A percentile compares a stretch with the other conserved stretches of the same genome.
phyloP scores from a whole-genome alignment of 805 yeast genomes.

The Candida gorgasii region DNA sequence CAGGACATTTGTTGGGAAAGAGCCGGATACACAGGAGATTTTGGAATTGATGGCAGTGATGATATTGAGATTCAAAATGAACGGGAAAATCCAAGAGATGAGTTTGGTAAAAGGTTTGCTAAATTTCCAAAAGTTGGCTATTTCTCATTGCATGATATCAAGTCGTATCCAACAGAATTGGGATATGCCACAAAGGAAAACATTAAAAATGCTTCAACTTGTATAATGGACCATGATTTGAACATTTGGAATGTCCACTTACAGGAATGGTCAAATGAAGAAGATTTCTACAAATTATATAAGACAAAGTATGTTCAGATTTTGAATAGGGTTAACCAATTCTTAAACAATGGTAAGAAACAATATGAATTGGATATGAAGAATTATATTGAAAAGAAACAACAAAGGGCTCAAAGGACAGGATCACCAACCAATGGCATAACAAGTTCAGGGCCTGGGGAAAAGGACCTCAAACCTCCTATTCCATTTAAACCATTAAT shows the following conservation, averaged over 20 bases:
- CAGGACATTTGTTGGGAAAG: conserved; percentile 85
- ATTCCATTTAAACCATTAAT: conserved; percentile 50
- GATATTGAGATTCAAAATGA: conserved; percentile 27
- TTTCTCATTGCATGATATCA: conserved; percentile 81
- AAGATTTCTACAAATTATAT: conserved; percentile 66
- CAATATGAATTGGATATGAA: conserved; percentile 41
- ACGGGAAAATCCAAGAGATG: conserved; percentile 40
- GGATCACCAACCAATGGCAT: conserved; percentile 10
- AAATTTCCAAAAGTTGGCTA: conserved; percentile 69
- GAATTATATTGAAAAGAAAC: conserved; percentile 22
- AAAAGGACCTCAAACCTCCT: conserved; percentile 31
- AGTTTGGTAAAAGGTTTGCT: conserved; percentile 47
- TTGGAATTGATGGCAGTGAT: conserved; percentile 51
- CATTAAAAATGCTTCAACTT: conserved; percentile 74
- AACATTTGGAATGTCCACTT: conserved; percentile 85
- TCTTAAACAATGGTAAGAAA: conserved; percentile 49
- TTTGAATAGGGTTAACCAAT: conserved; percentile 67
- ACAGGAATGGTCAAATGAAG: conserved; percentile 60
- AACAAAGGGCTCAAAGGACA: conserved; percentile 34
- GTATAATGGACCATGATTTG: conserved; percentile 74
- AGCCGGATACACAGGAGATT: conserved; percentile 56
- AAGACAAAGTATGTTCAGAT: conserved; percentile 59
- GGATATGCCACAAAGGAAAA: conserved; percentile 74
- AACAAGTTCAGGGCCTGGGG: no score
- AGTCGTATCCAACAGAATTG: conserved; percentile 80